These are phyloP conservation scores for Sphagnum fallax DNA, from an alignment of 228 moss, liverwort and hornwort species.

Conservation along the genomic window DNA sequence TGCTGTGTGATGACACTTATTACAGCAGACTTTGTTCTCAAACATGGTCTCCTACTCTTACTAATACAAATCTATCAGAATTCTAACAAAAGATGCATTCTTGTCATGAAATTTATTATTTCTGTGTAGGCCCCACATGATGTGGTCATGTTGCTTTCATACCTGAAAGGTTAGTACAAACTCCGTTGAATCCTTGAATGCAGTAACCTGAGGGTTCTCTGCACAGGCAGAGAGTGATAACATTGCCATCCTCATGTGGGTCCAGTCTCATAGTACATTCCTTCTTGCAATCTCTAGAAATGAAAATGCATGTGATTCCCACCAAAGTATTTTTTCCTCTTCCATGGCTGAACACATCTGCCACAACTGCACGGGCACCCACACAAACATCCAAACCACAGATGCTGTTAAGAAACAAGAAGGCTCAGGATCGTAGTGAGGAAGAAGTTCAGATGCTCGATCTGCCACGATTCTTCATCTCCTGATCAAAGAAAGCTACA, in stretches of 20 bases:
- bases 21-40: neutral
- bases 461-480: too few species aligned
- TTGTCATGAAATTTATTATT: neutral
- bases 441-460: too few species aligned
- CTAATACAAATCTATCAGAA: neutral
- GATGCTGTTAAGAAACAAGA: too few species aligned
- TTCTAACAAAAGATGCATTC: neutral
- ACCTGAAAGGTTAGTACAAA: conserved; percentile 47
- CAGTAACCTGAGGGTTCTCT: conserved; percentile 50
- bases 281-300: conserved; percentile 56
- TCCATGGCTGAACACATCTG: conserved; percentile 44
- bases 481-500: too few species aligned
- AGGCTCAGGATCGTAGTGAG: too few species aligned
- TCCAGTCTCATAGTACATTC: conserved; percentile 28
- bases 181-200: conserved; percentile 48
- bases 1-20: neutral
- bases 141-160: neutral
- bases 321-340: conserved; percentile 53
- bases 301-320: conserved; percentile 43
- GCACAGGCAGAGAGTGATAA: conserved; percentile 38
- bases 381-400: neutral
- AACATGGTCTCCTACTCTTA: neutral
- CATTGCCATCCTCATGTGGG: conserved; percentile 39
- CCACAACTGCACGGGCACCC: neutral
- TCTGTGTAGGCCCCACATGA: too few species aligned